These are phyloP conservation scores for Boletus sensibilis DNA, from an alignment of 768 basidiomycete genomes.

Conservation along the genomic window DNA sequence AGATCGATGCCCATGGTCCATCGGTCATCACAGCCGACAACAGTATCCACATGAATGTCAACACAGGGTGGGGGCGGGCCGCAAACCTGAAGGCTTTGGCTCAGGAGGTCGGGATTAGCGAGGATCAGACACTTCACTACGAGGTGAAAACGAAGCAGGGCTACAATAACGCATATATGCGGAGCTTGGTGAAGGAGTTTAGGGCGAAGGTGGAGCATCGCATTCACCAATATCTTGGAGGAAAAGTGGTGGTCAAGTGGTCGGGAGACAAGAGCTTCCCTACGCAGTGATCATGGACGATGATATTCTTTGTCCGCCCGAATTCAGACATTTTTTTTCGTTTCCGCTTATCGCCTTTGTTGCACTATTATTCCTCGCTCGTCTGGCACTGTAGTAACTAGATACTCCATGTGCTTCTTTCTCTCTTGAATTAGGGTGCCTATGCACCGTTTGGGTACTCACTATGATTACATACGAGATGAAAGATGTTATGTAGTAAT, in stretches of 20 bases:
- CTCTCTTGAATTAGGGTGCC: no score
- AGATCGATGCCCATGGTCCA: background rate
- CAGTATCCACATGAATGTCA: conserved; percentile 10
- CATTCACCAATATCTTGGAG: conserved; percentile 4
- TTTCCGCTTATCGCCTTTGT: background rate
- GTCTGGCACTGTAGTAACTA: no score
- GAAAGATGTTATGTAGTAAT: no score
- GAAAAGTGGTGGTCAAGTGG: conserved; percentile 1
- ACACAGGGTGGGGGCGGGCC: conserved; percentile 3
- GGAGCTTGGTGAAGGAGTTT: background rate
- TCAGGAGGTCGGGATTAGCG: background rate
- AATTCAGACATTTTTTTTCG: background rate
- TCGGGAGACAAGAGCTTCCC: conserved; percentile 12
- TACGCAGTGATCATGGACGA: background rate
- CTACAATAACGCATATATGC: conserved; percentile 1
- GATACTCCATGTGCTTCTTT: no score
- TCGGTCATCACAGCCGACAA: conserved; percentile 5
- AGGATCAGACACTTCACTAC: background rate
- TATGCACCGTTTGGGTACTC: no score
- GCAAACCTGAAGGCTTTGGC: conserved; percentile 6
- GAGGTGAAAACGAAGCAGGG: conserved; percentile 5
- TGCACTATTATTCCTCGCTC: background rate
- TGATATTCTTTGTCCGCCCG: background rate
- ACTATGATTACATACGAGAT: no score
- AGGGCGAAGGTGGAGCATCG: background rate